Evolutionary conservation across 441 rosid species (phyloP), one percentile per base, ranked within the genome.

Genomic region (Dalechampia spathulata): DNA sequence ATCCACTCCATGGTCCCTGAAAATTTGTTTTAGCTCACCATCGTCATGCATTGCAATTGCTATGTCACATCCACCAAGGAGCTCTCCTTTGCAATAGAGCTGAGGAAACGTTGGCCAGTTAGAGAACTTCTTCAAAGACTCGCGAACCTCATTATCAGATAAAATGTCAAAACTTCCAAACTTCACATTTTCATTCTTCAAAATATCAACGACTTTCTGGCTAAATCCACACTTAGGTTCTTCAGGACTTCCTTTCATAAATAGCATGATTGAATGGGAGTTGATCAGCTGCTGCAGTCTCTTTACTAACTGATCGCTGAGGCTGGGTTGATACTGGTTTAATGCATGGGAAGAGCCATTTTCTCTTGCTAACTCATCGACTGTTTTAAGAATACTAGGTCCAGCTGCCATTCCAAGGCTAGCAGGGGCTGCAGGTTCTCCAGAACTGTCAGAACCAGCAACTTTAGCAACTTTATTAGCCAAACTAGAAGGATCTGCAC

Each of bases 31-130:
- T 25, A 93, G 66, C 61, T 93, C 99, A 58, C 95, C 96, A 69
- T 79, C 81, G 62, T 87, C 77, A 44, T 89, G 96, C 99, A 93
- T 93, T 36, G 97, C 83, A 43, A 78, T 78, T 42, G 22, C 83
- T 26, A 93, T 93, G 70, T 93, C 99, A 71, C 77, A 75, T 49
- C 99, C 99, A 63, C 99, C 99, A 32, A 93, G 83, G 52, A 93
- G 90, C 64, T 93, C 97, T 37, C 96, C 96, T 17, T 78, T 89
- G 85, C 83, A 82, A 69, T 85, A 93, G 47, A 93, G 81, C 78
- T 89, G 97, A 71, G 99, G 99, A 71, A 68, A 93, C 32, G 99
- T 93, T 16, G 99, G 99, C 99, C 99, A 89, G 63, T 93, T 83
- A 6, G 96, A 93, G 78, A 78, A 85, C 74, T 85, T 78, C 80